Base-by-base conservation (phyloP, 129 eudicot species). In the Centrapalus pauciflorus region DNA sequence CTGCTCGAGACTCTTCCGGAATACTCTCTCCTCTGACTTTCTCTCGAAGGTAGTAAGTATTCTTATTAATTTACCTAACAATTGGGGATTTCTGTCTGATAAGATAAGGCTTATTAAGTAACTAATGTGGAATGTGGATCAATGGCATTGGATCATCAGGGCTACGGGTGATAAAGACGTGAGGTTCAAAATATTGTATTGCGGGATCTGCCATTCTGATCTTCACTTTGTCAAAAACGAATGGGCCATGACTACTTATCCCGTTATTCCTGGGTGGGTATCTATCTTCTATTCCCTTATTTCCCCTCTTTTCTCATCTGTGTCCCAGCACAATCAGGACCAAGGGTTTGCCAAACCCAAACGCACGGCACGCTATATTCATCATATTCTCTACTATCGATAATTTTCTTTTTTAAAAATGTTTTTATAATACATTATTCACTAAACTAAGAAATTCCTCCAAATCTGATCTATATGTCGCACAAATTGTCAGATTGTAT, bases 151-250 rank as follows among this genome's bases (percentile, higher is more conserved):
- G n/a, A n/a, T n/a, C n/a, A n/a, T n/a, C 67, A 85, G 91, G 77
- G 81, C 61, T 24, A 85, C 91, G 0, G 79, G 87, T 8, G 91
- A 81, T 14, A 74, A 85, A 35, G 91, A 85, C 67, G 87, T 85
- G 74, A 77, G 79, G 40, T 60, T 85, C 40, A 85, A 79, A 26
- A 77, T 85, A 12, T 14, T 81, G 81, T 85, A 85, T 50, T 85
- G 91, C 13, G 91, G 91, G 26, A 79, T 85, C 26, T 85, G 91
- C 24, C 91, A 84, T 75, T 60, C 90, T 5, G 90, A 84, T 78
- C 73, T 81, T 75, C 84, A 81, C 33, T 46, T 54, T 34, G 52
- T 13, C 29, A 85, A 79, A 56, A 85, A 85, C n/a, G 82, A 85
- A 17, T 85, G 90, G 90, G 84, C 83, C 25, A 6, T 79, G 41